Conservation (phyloP, 352 stramenopile genomes). For the Phytophthora foliorum region DNA sequence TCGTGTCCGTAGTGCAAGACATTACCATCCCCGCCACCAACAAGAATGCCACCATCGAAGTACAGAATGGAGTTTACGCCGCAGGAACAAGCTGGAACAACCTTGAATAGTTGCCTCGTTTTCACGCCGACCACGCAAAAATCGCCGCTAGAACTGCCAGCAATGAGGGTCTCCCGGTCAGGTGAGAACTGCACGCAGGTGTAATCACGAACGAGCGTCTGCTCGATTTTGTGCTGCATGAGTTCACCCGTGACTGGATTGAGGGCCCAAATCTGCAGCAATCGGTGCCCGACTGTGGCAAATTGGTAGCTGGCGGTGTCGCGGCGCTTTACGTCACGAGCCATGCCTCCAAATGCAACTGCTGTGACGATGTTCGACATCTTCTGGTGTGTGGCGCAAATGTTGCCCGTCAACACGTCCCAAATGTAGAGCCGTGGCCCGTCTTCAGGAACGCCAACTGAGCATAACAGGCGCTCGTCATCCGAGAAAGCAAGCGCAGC, state of each 20-base stretch:
- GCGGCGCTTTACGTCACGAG: constrained; percentile 91
- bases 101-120: constrained; percentile 71
- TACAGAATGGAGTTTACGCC: constrained; percentile 77
- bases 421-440: constrained; percentile 89
- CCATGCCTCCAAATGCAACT: constrained; percentile 87
- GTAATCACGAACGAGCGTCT: constrained; percentile 83
- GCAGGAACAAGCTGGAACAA: constrained; percentile 82
- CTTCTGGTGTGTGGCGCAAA: constrained; percentile 87
- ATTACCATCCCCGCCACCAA: constrained; percentile 90
- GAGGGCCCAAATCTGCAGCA: constrained; percentile 88
- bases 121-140: constrained; percentile 88
- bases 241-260: constrained; percentile 90
- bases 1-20: constrained; percentile 82
- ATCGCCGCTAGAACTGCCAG: constrained; percentile 89
- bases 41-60: constrained; percentile 55
- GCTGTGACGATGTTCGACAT: constrained; percentile 64
- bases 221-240: constrained; percentile 71
- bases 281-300: constrained; percentile 74
- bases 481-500: constrained; percentile 91
- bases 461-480: constrained; percentile 90
- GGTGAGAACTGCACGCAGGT: constrained; percentile 86
- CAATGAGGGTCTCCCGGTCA: constrained; percentile 85
- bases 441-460: constrained; percentile 82
- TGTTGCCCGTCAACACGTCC: constrained; percentile 91
- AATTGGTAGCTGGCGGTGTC: constrained; percentile 92